Evolutionary conservation across 2,329 filamentous ascomycete species (phyloP).

Genomic region (Paecilomyces dactylethromorphus): DNA sequence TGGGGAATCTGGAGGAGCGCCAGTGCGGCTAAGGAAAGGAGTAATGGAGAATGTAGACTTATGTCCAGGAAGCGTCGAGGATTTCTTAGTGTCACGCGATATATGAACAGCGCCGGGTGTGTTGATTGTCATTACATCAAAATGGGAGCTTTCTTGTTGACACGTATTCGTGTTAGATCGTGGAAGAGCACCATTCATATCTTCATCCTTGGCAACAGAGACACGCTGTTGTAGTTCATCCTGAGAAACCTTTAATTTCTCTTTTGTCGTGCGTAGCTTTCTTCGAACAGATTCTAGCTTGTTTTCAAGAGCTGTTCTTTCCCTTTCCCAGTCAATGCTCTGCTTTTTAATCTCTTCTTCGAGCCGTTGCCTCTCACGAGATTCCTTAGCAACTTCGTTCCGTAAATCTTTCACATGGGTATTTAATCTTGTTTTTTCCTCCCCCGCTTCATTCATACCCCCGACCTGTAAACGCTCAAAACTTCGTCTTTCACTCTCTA

Average conservation of each 20-base stretch:
- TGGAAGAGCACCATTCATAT: conserved; percentile 20
- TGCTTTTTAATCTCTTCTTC: conserved; percentile 51
- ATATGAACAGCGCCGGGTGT: conserved; percentile 43
- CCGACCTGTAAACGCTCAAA: conserved; percentile 50
- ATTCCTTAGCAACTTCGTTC: conserved; percentile 45
- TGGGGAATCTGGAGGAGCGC: conserved; percentile 42
- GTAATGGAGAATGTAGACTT: conserved; percentile 94
- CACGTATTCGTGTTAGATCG: conserved; percentile 36
- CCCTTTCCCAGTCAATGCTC: conserved; percentile 54
- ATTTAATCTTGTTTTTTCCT: conserved; percentile 34
- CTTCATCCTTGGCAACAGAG: conserved; percentile 21
- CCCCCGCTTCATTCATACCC: conserved; percentile 24
- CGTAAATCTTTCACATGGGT: conserved; percentile 42
- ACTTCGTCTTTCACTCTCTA: conserved; percentile 74
- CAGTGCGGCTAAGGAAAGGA: conserved; percentile 77
- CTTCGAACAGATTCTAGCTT: conserved; percentile 63
- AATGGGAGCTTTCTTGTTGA: conserved; percentile 27
- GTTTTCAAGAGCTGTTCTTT: conserved; percentile 61
- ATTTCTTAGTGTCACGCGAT: conserved; percentile 52
- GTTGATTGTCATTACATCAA: conserved; percentile 41
- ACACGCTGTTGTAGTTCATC: conserved; percentile 41
- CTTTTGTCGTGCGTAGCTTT: conserved; percentile 64
- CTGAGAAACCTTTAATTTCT: conserved; percentile 64
- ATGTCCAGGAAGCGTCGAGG: conserved; percentile 62
- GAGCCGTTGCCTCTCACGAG: conserved; percentile 38